phyloP scores from a whole-genome alignment of 768 basidiomycete species.

The Kwoniella mangroviensis region DNA sequence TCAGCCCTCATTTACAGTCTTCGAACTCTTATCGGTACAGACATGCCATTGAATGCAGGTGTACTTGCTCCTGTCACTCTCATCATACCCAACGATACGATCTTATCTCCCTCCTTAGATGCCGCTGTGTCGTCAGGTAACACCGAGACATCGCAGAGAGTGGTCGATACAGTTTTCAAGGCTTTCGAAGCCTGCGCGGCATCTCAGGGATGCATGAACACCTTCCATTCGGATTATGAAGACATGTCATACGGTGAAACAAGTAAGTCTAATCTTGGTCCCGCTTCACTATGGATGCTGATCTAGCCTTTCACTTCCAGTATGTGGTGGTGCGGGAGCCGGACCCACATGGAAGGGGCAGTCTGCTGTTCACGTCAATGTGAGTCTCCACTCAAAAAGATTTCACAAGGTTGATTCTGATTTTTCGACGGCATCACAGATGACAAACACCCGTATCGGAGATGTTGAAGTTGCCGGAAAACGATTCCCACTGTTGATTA shows the following conservation, averaged over 20 bases:
- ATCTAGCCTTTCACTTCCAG: conserved; percentile 59
- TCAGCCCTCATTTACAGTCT: conserved; percentile 52
- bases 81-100: conserved; percentile 74
- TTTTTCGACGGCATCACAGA: neutral
- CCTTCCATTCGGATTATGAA: conserved; percentile 83
- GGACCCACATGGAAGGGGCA: conserved; percentile 46
- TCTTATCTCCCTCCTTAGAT: conserved; percentile 78
- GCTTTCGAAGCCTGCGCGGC: conserved; percentile 91
- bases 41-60: conserved; percentile 51
- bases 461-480: conserved; percentile 48
- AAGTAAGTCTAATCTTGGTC: neutral
- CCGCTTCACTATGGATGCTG: conserved; percentile 38
- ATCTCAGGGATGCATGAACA: conserved; percentile 82
- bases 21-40: conserved; percentile 39
- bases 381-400: neutral
- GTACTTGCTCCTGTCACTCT: conserved; percentile 61
- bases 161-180: conserved; percentile 89
- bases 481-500: conserved; percentile 40
- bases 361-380: conserved; percentile 31
- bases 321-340: conserved; percentile 48
- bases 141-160: conserved; percentile 86
- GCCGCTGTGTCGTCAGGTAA: conserved; percentile 91
- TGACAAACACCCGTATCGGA: conserved; percentile 40
- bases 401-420: conserved; percentile 33
- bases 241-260: conserved; percentile 78